phyloP scores from a whole-genome alignment of 2,329 filamentous ascomycete species.

The Hypoxylon sp. region DNA sequence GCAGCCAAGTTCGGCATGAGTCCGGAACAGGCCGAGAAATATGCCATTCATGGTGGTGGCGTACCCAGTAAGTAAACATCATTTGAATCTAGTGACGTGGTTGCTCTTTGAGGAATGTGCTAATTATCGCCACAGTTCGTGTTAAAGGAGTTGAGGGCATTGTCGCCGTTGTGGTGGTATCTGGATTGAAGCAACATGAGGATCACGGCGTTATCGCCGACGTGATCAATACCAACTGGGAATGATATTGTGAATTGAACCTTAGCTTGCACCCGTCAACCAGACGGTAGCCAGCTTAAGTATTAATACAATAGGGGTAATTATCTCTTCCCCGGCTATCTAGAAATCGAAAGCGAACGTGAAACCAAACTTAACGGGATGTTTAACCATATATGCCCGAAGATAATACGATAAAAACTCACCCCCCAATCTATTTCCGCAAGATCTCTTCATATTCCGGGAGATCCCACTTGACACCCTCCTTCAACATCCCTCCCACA shows the following conservation, averaged over 20 bases:
- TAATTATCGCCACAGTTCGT: conserved; percentile 52
- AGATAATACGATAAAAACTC: not conserved
- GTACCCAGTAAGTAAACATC: conserved; percentile 58
- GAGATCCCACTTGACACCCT: conserved; percentile 50
- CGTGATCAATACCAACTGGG: conserved; percentile 65
- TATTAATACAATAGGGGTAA: not conserved
- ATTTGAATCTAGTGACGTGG: no score
- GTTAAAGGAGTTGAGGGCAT: conserved; percentile 79
- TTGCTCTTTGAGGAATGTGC: not conserved
- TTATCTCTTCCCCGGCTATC: not conserved
- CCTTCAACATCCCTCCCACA: conserved; percentile 44
- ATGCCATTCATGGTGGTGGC: conserved; percentile 81
- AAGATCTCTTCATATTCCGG: conserved; percentile 48
- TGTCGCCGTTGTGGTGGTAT: conserved; percentile 78
- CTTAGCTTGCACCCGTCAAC: no score
- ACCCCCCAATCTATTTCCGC: not conserved
- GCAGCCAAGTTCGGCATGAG: conserved; percentile 70
- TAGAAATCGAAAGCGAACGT: no score
- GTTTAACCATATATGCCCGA: not conserved
- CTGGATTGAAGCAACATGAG: conserved; percentile 78
- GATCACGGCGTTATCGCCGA: conserved; percentile 81
- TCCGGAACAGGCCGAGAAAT: conserved; percentile 63
- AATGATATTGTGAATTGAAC: no score
- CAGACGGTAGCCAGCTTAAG: no score
- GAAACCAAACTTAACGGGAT: no score